Evolutionary conservation across 2,329 filamentous ascomycete species (phyloP).

Genomic region (Aspergillus sp.): DNA sequence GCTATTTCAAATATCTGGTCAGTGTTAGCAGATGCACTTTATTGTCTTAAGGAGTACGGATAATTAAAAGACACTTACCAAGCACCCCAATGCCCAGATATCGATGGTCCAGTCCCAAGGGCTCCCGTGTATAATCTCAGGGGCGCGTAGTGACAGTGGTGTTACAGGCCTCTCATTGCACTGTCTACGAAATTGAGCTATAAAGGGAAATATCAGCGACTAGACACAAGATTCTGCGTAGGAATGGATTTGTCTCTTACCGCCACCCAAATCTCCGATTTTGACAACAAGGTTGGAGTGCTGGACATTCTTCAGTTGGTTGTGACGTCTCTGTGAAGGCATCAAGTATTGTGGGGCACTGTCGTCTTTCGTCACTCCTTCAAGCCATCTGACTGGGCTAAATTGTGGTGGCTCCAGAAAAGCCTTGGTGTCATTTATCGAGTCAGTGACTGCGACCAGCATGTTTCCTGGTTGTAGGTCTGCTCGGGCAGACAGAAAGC

Average conservation of each 20-base stretch:
- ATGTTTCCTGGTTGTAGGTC: slow-evolving; percentile 28
- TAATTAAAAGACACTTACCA: slow-evolving; percentile 21
- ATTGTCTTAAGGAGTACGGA: no score
- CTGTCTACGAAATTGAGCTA: slow-evolving; percentile 5
- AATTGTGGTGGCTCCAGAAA: slow-evolving; percentile 20
- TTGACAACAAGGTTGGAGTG: slow-evolving; percentile 17
- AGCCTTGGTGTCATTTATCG: no score
- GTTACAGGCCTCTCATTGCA: slow-evolving; percentile 16
- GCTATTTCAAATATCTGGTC: slow-evolving; percentile 25
- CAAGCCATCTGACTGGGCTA: slow-evolving; percentile 22
- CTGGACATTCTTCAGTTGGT: slow-evolving; percentile 17
- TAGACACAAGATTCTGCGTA: not conserved
- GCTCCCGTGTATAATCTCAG: slow-evolving; percentile 19
- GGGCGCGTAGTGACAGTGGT: slow-evolving; percentile 20
- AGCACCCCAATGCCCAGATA: slow-evolving; percentile 26
- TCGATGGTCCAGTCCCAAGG: slow-evolving; percentile 21
- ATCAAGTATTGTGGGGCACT: slow-evolving; percentile 25
- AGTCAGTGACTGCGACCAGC: no score
- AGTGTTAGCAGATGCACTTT: not conserved
- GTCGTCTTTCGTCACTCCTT: slow-evolving; percentile 17
- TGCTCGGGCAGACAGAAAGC: not conserved
- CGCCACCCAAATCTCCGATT: slow-evolving; percentile 28
- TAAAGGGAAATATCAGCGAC: not conserved
- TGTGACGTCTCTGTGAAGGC: slow-evolving; percentile 19
- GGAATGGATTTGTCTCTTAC: slow-evolving; percentile 12